Evolutionary conservation across 2,329 filamentous ascomycete species (phyloP), one percentile per base, ranked within the genome.

Genomic region (Xylaria arbuscula): DNA sequence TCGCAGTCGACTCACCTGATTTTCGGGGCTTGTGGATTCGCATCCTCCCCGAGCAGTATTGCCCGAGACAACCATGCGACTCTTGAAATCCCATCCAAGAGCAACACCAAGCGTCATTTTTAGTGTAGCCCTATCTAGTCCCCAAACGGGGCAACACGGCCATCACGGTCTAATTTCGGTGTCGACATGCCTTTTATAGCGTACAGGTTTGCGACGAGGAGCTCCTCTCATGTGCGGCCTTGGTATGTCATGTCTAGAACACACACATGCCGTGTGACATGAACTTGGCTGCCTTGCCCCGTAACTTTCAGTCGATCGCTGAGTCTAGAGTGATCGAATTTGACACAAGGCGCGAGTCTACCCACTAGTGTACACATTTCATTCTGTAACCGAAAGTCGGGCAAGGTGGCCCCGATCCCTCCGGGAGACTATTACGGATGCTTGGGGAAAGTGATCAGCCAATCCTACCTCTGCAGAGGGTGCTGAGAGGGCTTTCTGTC

Each of bases 301-400:
- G 59, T 66, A 61, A 62, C 47, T 66, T 58, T 34, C 24, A 15
- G 69, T 48, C 64, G 62, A 71, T 69, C 69, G 8, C 40, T 40
- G 57, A 57, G 67, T 70, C 69, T 70, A 71, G 69, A 71, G 42
- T 64, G 64, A 59, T 69, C 69, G 61, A 70, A 67, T 70, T 56
- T 50, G 22, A 24, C 60, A 65, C 67, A 57, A 65, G 61, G 47
- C 62, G 45, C 36, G 15, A 64, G 50, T 57, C 38, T 45, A 38
- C 32, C 62, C 51, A 55, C 55, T 55, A 67, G 50, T 42, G 47
- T 38, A 48, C 42, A 58, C 50, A 5, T 54, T 53, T 55, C 11
- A 28, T 42, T 42, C 34, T 36, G 40, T 54, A 58, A 42, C 58
- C 53, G 51, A 66, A 63, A 51, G 38, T 66, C 57, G 60, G 40